Evolutionary conservation across 2,329 filamentous ascomycete genomes (phyloP).

Genomic region (Calonectria hongkongensis): DNA sequence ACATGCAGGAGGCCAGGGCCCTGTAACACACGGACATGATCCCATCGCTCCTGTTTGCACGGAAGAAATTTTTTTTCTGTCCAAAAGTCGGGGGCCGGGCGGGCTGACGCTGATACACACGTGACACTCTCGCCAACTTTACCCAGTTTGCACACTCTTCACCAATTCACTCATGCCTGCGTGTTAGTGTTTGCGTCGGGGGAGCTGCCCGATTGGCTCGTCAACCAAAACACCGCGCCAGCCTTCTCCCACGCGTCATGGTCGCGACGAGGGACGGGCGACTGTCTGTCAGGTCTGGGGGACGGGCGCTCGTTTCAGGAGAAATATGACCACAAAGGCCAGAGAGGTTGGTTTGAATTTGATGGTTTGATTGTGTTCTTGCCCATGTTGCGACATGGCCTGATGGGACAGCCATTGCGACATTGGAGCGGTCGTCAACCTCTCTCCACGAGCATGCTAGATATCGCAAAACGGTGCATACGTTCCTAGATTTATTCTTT

Average conservation of each 20-base stretch:
- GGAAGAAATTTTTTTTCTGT: slow-evolving; percentile 17
- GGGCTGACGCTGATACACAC: slow-evolving; percentile 36
- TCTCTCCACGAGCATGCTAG: background rate
- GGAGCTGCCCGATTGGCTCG: slow-evolving; percentile 49
- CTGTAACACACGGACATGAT: slow-evolving; percentile 26
- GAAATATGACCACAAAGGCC: slow-evolving; percentile 25
- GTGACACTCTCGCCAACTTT: slow-evolving; percentile 42
- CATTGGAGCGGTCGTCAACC: background rate
- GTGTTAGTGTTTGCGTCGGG: slow-evolving; percentile 41
- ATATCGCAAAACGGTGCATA: slow-evolving; percentile 8
- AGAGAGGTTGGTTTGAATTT: slow-evolving; percentile 33
- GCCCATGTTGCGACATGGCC: slow-evolving; percentile 21
- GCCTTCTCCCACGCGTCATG: slow-evolving; percentile 50
- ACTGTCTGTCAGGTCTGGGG: slow-evolving; percentile 30
- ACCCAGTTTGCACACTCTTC: slow-evolving; percentile 11
- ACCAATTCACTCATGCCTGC: slow-evolving; percentile 3
- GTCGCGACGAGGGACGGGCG: slow-evolving; percentile 49
- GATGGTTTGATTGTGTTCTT: background rate
- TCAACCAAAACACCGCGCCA: slow-evolving; percentile 41
- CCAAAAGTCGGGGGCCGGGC: slow-evolving; percentile 19
- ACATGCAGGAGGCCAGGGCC: slow-evolving; percentile 35
- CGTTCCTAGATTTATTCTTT: slow-evolving; percentile 13
- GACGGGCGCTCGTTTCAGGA: slow-evolving; percentile 37
- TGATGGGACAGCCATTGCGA: slow-evolving; percentile 1
- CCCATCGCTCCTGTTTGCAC: slow-evolving; percentile 31